A percentile compares a stretch with the other conserved stretches of the same genome.
Evolutionary conservation across 2,329 filamentous ascomycete genomes (phyloP).

Genomic region (Alternaria gansuensis): DNA sequence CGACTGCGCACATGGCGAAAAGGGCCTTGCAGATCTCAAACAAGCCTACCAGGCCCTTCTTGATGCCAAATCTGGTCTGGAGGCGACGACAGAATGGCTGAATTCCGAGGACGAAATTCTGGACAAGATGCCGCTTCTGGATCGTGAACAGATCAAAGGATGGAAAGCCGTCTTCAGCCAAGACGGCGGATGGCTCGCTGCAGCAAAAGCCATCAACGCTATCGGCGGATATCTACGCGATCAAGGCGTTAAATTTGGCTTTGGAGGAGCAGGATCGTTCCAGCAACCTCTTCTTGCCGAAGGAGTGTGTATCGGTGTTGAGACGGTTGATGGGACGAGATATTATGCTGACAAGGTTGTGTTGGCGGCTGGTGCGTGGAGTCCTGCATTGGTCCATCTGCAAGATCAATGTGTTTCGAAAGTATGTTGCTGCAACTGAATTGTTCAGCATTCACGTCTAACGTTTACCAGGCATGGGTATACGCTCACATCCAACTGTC

Average conservation of each 20-base stretch:
- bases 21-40: constrained; percentile 50
- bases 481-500: constrained; percentile 63
- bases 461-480: constrained; percentile 58
- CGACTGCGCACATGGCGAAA: constrained; percentile 49
- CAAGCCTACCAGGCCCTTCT: constrained; percentile 52
- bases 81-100: constrained; percentile 55
- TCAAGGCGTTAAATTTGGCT: constrained; percentile 56
- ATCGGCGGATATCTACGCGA: constrained; percentile 54
- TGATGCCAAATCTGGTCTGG: constrained; percentile 43
- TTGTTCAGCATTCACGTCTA: neutral
- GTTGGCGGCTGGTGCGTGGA: constrained; percentile 54
- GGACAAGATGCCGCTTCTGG: constrained; percentile 53
- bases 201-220: constrained; percentile 59
- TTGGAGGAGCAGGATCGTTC: constrained; percentile 57
- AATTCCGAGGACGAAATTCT: constrained; percentile 58
- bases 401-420: constrained; percentile 59
- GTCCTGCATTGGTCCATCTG: constrained; percentile 40
- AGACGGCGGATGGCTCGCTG: constrained; percentile 60
- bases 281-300: constrained; percentile 54
- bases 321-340: constrained; percentile 54
- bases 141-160: constrained; percentile 55
- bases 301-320: constrained; percentile 54
- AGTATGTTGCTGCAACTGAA: constrained; percentile 49
- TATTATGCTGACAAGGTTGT: constrained; percentile 58
- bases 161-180: constrained; percentile 59